These are phyloP conservation scores for Trichoderma asperellum DNA, from an alignment of 2,329 filamentous ascomycete genomes.

Conservation along the genomic window DNA sequence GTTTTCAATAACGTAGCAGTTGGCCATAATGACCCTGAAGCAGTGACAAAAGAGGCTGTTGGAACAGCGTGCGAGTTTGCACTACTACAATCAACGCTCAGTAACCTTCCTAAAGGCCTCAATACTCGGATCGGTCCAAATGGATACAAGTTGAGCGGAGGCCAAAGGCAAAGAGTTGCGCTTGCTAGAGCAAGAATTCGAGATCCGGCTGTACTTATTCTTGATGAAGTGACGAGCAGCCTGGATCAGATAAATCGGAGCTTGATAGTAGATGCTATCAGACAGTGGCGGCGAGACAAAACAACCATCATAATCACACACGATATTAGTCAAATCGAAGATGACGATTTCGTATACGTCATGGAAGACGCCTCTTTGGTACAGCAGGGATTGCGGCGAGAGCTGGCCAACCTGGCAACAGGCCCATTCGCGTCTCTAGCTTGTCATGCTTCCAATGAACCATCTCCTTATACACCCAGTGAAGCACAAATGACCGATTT, in stretches of 20 bases:
- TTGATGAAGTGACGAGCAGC: constrained; percentile 88
- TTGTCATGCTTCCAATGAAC: constrained; percentile 39
- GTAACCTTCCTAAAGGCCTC: constrained; percentile 68
- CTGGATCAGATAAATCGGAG: constrained; percentile 73
- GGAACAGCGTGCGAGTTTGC: constrained; percentile 66
- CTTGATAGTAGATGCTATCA: constrained; percentile 73
- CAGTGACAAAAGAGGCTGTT: constrained; percentile 59
- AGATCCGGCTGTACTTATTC: constrained; percentile 77
- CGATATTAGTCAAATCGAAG: constrained; percentile 74
- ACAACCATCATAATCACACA: constrained; percentile 95
- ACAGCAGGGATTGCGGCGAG: constrained; percentile 67
- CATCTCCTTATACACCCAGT: neutral
- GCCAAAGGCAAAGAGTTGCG: constrained; percentile 80
- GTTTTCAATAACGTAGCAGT: constrained; percentile 79
- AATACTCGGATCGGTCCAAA: constrained; percentile 72
- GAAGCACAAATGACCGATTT: constrained; percentile 29
- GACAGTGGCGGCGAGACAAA: constrained; percentile 75
- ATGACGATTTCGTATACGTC: constrained; percentile 78
- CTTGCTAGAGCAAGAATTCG: constrained; percentile 78
- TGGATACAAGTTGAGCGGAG: constrained; percentile 77
- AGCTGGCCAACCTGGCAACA: constrained; percentile 52
- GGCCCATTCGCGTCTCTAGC: constrained; percentile 51
- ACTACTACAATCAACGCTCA: constrained; percentile 69
- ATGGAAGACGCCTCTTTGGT: constrained; percentile 71
- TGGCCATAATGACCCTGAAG: constrained; percentile 57